A percentile compares a stretch with the other conserved stretches of the same genome.
phyloP scores from a whole-genome alignment of 2,329 filamentous ascomycete species.

The Escovopsis weberi region DNA sequence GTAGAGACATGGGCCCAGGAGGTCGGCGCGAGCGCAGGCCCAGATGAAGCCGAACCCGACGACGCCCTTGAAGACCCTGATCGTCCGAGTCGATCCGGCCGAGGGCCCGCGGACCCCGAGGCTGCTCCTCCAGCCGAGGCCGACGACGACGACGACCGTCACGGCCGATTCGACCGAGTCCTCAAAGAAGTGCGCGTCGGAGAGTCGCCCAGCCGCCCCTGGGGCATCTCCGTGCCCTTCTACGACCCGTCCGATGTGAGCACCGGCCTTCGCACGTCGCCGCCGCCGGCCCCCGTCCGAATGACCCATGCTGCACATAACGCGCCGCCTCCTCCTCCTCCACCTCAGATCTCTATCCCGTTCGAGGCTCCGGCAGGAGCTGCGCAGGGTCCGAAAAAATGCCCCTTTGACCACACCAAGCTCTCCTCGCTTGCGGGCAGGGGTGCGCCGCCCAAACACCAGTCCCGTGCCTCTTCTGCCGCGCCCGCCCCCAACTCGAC shows the following conservation, averaged over 20 bases:
- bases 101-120: conserved; percentile 13
- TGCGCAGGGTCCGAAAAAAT: conserved; percentile 26
- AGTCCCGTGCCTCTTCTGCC: conserved; percentile 7
- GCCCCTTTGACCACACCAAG: conserved; percentile 43
- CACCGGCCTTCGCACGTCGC: conserved; percentile 32
- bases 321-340: conserved; percentile 10
- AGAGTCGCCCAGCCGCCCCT: conserved; percentile 83
- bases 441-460: conserved; percentile 5
- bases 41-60: conserved; percentile 21
- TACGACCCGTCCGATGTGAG: conserved; percentile 27
- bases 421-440: conserved; percentile 20
- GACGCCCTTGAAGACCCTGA: conserved; percentile 34
- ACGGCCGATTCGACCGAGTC: conserved; percentile 67
- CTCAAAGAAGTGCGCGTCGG: conserved; percentile 84
- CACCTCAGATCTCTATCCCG: conserved; percentile 7
- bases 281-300: conserved; percentile 42
- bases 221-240: conserved; percentile 74
- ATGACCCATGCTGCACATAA: conserved; percentile 27
- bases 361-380: conserved; percentile 5
- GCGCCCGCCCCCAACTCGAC: conserved; percentile 1
- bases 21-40: conserved; percentile 35
- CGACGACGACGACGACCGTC: conserved; percentile 41
- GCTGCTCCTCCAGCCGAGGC: conserved; percentile 9
- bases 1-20: conserved; percentile 79
- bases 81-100: conserved; percentile 40